A percentile compares a stretch with the other conserved stretches of the same genome.
These are phyloP conservation scores for Blastobotrys attinorum DNA, from an alignment of 805 yeast genomes.

Conservation along the genomic window DNA sequence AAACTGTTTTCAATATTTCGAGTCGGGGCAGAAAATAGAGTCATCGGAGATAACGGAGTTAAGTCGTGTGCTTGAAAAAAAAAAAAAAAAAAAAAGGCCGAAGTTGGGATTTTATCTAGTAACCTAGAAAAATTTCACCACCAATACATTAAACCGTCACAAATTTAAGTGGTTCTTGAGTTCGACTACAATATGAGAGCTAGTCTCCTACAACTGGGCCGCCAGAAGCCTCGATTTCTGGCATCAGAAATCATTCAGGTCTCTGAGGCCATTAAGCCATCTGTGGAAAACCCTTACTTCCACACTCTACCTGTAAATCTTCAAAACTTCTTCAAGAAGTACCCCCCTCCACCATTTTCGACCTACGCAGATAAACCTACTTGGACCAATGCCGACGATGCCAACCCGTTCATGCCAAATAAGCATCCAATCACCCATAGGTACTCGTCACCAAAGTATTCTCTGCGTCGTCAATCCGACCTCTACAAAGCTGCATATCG, in stretches of 20 bases:
- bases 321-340: conserved; percentile 66
- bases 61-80: too few relatives aligned
- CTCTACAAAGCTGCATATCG: conserved; percentile 73
- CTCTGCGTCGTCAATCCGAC: conserved; percentile 75
- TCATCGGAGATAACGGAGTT: too few relatives aligned
- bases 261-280: not conserved
- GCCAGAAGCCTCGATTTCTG: conserved; percentile 18
- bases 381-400: conserved; percentile 54
- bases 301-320: conserved; percentile 59
- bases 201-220: conserved; percentile 11
- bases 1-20: too few relatives aligned
- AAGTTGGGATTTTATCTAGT: too few relatives aligned
- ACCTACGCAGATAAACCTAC: conserved; percentile 60
- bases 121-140: not conserved
- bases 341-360: conserved; percentile 77
- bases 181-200: conserved; percentile 21
- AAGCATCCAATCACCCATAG: conserved; percentile 73
- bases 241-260: conserved; percentile 23
- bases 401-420: conserved; percentile 84
- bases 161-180: not conserved
- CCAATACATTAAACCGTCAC: not conserved
- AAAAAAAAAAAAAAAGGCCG: too few relatives aligned
- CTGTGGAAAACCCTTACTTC: conserved; percentile 32
- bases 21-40: too few relatives aligned
- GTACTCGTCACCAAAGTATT: conserved; percentile 70